A percentile compares a stretch with the other conserved stretches of the same genome.
Evolutionary conservation across 805 yeast species (phyloP).

Genomic region (Myxozyma udenii): DNA sequence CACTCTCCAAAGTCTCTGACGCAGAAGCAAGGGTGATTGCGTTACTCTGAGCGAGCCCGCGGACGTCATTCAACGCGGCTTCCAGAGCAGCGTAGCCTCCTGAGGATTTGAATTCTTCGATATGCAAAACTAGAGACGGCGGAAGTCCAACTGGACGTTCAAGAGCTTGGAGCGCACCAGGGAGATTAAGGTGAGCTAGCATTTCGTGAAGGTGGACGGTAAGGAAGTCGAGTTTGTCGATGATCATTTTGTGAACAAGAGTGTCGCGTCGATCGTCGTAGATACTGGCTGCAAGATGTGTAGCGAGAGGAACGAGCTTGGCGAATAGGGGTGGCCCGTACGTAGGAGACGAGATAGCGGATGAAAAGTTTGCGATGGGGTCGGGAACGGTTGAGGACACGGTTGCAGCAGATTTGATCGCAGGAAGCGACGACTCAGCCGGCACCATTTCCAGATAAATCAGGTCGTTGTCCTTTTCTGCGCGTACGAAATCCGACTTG

Average conservation of each 20-base stretch:
- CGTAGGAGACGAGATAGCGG: constrained; percentile 29
- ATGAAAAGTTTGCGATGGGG: constrained; percentile 40
- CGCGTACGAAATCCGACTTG: constrained; percentile 46
- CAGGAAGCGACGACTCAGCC: constrained; percentile 39
- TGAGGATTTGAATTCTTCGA: constrained; percentile 49
- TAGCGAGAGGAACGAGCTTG: constrained; percentile 62
- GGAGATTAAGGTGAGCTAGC: constrained; percentile 39
- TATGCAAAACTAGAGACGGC: constrained; percentile 52
- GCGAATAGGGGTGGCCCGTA: constrained; percentile 45
- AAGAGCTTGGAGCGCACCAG: constrained; percentile 60
- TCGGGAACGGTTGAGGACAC: constrained; percentile 49
- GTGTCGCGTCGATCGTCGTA: constrained; percentile 62
- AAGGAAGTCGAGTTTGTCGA: constrained; percentile 36
- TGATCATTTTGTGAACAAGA: constrained; percentile 48
- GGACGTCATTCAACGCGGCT: constrained; percentile 47
- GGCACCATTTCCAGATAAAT: constrained; percentile 72
- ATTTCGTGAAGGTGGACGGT: constrained; percentile 29
- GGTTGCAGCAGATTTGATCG: constrained; percentile 52
- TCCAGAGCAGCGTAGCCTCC: constrained; percentile 53
- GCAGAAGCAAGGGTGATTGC: constrained; percentile 10
- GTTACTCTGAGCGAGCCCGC: constrained; percentile 39
- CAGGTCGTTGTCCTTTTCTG: constrained; percentile 78
- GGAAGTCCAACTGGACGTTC: constrained; percentile 59
- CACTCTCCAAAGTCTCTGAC: constrained; percentile 48
- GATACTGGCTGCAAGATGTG: constrained; percentile 64